phyloP scores from a whole-genome alignment of 805 yeast species.

The Saccharomycopsis javanensis region DNA sequence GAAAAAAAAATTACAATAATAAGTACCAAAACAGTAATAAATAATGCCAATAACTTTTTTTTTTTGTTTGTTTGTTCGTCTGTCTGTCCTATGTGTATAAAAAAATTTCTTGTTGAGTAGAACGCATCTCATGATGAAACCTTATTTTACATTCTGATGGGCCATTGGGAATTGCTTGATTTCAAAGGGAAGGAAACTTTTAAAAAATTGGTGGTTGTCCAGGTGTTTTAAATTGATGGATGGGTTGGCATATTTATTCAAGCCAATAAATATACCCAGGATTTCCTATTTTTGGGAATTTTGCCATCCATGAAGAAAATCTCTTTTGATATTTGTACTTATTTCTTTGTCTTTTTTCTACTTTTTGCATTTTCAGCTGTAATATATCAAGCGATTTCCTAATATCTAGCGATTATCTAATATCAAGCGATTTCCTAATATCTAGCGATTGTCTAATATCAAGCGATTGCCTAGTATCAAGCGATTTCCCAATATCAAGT shows the following conservation, averaged over 20 bases:
- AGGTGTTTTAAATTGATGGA: not conserved
- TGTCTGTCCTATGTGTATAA: no score
- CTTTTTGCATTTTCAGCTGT: no score
- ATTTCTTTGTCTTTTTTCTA: not conserved
- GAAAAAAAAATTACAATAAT: no score
- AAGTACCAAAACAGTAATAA: no score
- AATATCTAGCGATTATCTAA: no score
- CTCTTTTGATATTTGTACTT: no score
- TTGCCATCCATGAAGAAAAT: not conserved
- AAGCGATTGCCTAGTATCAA: no score
- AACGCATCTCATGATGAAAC: not conserved
- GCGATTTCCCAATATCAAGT: no score
- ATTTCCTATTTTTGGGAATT: not conserved
- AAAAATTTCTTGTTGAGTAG: constrained; percentile 1
- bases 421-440: no score
- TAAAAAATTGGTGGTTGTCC: not conserved
- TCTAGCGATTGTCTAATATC: no score
- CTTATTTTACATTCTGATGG: constrained; percentile 1
- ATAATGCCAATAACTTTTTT: no score
- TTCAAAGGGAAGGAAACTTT: not conserved
- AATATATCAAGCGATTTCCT: no score
- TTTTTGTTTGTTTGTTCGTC: not conserved
- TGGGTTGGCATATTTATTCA: not conserved
- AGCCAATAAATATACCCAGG: not conserved
- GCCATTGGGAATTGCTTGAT: constrained; percentile 1